Percentiles rank a stretch among this genome's conserved stretches.
Evolutionary conservation across 2,329 filamentous ascomycete genomes (phyloP).

Genomic region (Hymenoscyphus fructigenus): DNA sequence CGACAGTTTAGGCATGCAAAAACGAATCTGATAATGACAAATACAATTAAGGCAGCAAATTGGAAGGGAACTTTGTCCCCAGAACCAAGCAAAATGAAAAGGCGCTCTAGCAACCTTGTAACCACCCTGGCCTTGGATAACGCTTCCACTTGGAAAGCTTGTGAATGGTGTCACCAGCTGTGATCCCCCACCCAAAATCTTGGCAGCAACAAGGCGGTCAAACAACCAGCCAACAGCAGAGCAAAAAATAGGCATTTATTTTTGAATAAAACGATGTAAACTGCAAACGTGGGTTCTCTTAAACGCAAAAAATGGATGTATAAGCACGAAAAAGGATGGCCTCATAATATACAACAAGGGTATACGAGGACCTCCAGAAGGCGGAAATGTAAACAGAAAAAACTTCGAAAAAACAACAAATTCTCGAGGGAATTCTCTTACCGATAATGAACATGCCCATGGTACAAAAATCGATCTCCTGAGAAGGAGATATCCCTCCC

Average conservation of each 20-base stretch:
- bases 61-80: background rate
- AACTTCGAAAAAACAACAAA: conserved; percentile 10
- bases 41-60: background rate
- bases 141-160: background rate
- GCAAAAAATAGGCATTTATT: background rate
- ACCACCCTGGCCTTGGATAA: background rate
- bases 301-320: background rate
- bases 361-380: conserved; percentile 2
- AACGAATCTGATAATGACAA: background rate
- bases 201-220: background rate
- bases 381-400: conserved; percentile 15
- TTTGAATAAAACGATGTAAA: background rate
- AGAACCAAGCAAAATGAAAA: background rate
- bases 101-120: background rate
- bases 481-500: conserved; percentile 30
- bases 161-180: background rate
- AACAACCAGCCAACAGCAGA: background rate
- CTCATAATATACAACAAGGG: background rate
- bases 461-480: conserved; percentile 64
- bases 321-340: background rate
- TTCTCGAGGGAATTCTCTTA: conserved; percentile 39
- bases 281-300: background rate
- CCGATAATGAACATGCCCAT: conserved; percentile 74
- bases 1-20: no score
- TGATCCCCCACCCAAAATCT: background rate